phyloP scores from a whole-genome alignment of 768 basidiomycete genomes.

The Macrolepiota fuliginosa region DNA sequence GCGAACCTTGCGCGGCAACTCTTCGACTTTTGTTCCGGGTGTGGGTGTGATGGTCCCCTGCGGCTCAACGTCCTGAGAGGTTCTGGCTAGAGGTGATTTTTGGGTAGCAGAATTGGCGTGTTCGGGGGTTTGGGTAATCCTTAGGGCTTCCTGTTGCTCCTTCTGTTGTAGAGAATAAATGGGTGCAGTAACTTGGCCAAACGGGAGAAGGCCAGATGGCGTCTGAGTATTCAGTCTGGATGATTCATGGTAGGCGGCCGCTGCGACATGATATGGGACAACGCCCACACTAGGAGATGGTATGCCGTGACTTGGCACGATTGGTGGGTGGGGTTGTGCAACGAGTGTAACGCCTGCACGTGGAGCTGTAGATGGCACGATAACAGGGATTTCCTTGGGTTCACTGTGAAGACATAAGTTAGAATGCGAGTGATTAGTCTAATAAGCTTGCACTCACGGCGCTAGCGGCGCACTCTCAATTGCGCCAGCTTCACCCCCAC shows the following conservation, averaged over 20 bases:
- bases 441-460: neutral
- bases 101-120: neutral
- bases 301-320: neutral
- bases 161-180: conserved; percentile 1
- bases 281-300: neutral
- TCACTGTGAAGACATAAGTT: neutral
- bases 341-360: neutral
- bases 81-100: neutral
- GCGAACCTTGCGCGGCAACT: neutral
- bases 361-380: neutral
- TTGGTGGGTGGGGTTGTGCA: neutral
- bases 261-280: neutral
- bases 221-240: neutral
- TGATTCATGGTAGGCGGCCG: neutral
- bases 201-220: neutral
- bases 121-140: neutral
- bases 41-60: neutral
- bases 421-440: neutral
- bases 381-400: neutral
- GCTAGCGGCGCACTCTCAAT: neutral
- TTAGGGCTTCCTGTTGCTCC: neutral
- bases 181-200: conserved; percentile 1
- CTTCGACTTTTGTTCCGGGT: neutral
- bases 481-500: neutral
- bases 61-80: neutral